Percentiles rank a stretch among this genome's conserved stretches.
These are phyloP conservation scores for Begonia fuchsioides DNA, from an alignment of 306 rosid species.

Conservation along the genomic window DNA sequence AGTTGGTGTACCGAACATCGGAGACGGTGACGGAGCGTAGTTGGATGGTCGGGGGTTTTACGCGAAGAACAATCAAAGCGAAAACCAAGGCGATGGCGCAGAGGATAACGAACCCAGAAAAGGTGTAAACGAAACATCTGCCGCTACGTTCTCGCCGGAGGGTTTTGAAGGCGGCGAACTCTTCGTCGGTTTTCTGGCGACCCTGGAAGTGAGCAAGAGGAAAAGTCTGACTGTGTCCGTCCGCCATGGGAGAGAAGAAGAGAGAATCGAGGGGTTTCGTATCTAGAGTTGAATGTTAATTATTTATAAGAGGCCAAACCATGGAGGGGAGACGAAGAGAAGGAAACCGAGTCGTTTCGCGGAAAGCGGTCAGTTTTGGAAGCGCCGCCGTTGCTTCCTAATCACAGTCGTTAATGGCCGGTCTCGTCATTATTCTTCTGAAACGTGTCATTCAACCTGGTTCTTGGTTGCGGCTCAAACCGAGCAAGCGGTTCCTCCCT, in stretches of 20 bases:
- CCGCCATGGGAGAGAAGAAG: slow-evolving; percentile 7
- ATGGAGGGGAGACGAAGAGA: neutral
- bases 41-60: slow-evolving; percentile 18
- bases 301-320: neutral
- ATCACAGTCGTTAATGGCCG: too few relatives aligned
- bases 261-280: neutral
- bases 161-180: slow-evolving; percentile 15
- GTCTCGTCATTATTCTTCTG: too few relatives aligned
- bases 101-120: slow-evolving; percentile 25
- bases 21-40: slow-evolving; percentile 20
- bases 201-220: slow-evolving; percentile 11
- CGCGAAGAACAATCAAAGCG: slow-evolving; percentile 28
- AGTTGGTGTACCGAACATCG: slow-evolving; percentile 2
- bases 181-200: slow-evolving; percentile 21
- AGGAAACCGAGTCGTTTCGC: neutral
- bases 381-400: neutral
- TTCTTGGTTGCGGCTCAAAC: too few relatives aligned
- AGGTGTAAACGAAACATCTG: slow-evolving; percentile 43
- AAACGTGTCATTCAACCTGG: too few relatives aligned
- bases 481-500: too few relatives aligned
- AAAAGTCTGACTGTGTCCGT: slow-evolving; percentile 20
- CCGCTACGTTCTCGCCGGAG: slow-evolving; percentile 22
- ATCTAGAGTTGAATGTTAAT: neutral
- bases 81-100: slow-evolving; percentile 20
- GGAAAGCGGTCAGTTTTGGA: slow-evolving; percentile 7